Conservation (phyloP, 768 basidiomycete genomes). For the Leccinellum rugosiceps region DNA sequence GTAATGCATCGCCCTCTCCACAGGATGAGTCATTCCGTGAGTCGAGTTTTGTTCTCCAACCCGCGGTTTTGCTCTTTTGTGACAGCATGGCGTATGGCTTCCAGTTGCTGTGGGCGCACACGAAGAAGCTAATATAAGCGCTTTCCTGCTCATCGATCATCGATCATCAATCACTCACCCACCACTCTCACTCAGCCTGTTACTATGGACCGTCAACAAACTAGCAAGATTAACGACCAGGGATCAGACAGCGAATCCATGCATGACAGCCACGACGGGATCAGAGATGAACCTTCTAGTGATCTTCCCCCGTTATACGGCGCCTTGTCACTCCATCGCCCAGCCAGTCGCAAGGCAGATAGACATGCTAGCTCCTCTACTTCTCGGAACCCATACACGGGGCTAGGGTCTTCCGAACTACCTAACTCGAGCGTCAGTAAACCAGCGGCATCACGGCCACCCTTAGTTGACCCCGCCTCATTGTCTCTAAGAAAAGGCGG, state of each 20-base stretch:
- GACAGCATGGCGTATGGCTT: neutral
- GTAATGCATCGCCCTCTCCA: neutral
- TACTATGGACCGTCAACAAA: neutral
- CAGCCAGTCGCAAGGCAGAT: neutral
- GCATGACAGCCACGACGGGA: neutral
- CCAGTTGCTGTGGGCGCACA: neutral
- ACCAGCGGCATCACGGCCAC: neutral
- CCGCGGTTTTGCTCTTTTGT: neutral
- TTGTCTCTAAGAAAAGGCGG: neutral
- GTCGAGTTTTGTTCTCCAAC: neutral
- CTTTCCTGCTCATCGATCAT: neutral
- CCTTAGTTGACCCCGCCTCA: neutral
- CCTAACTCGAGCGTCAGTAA: neutral
- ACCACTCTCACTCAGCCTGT: neutral
- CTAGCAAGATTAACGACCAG: no score
- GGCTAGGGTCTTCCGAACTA: neutral
- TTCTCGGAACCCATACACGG: neutral
- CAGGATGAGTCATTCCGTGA: neutral
- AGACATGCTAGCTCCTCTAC: neutral
- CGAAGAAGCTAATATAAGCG: neutral
- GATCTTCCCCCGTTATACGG: constrained; percentile 19
- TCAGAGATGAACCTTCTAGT: neutral
- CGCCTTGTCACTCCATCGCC: neutral
- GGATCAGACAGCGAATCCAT: no score
- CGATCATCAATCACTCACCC: neutral